Percentiles rank a stretch among this genome's conserved stretches.
phyloP scores from a whole-genome alignment of 192 early-diverging fungal species.

The Geosiphon pyriformis region DNA sequence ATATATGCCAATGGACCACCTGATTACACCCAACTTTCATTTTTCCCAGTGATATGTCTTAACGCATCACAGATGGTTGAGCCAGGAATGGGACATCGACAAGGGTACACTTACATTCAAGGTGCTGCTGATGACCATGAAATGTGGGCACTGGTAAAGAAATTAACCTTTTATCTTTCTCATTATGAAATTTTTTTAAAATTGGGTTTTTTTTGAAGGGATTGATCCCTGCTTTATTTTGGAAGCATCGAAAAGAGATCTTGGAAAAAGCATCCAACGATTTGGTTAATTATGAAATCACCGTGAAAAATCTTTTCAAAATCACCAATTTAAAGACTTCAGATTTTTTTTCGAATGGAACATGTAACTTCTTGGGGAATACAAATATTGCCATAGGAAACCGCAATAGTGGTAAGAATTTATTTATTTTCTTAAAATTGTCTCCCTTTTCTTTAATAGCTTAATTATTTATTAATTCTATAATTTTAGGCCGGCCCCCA shows the following conservation, averaged over 20 bases:
- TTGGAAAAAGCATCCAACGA: conserved; percentile 18
- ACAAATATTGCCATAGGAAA: conserved; percentile 61
- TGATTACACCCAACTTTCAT: conserved; percentile 44
- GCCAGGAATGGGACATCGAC: conserved; percentile 39
- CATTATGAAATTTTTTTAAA: neutral
- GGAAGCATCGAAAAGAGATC: conserved; percentile 44
- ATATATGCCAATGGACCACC: conserved; percentile 37
- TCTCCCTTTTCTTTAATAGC: no score
- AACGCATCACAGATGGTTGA: conserved; percentile 62
- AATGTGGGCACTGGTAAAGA: conserved; percentile 59
- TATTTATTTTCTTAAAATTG: neutral
- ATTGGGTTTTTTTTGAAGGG: conserved; percentile 32
- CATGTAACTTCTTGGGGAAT: conserved; percentile 51
- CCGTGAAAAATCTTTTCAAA: conserved; percentile 32
- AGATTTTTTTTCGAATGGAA: neutral
- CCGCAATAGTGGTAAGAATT: conserved; percentile 34
- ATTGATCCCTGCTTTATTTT: conserved; percentile 60
- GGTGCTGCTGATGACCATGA: conserved; percentile 90
- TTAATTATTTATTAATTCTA: no score
- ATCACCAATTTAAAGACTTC: conserved; percentile 9
- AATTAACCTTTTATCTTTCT: neutral
- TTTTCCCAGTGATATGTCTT: conserved; percentile 73
- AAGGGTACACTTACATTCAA: conserved; percentile 76
- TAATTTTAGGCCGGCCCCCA: conserved; percentile 40
- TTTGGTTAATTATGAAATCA: conserved; percentile 33